Conservation (phyloP, 2,329 filamentous ascomycete genomes). For the Cordyceps militaris region DNA sequence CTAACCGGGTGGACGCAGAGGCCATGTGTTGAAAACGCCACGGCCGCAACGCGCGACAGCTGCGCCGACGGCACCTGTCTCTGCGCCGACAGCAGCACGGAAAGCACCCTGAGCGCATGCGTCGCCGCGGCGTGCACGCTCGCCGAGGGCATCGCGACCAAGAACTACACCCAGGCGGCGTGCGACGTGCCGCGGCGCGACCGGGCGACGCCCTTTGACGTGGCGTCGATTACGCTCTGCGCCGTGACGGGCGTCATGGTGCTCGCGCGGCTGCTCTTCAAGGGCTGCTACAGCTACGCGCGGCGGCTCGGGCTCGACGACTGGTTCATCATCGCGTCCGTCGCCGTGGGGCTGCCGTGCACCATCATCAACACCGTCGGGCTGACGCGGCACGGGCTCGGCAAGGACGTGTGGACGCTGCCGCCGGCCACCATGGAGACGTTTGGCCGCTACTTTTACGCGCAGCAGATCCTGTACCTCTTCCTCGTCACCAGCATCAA, state of each 20-base stretch:
- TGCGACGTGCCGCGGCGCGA: slow-evolving; percentile 25
- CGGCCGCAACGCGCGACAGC: neutral
- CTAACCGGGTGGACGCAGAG: neutral
- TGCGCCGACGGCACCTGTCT: slow-evolving; percentile 1
- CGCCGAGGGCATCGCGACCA: slow-evolving; percentile 11
- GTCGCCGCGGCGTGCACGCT: neutral
- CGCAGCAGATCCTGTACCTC: slow-evolving; percentile 40
- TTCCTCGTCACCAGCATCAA: slow-evolving; percentile 39
- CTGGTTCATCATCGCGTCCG: slow-evolving; percentile 25
- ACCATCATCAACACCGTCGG: slow-evolving; percentile 27
- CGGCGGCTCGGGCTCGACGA: slow-evolving; percentile 33
- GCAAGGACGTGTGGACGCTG: slow-evolving; percentile 46
- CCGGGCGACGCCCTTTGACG: slow-evolving; percentile 27
- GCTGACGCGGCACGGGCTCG: slow-evolving; percentile 35
- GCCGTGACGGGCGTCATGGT: slow-evolving; percentile 34
- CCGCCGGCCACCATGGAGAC: slow-evolving; percentile 32
- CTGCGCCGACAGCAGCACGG: neutral
- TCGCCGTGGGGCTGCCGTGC: slow-evolving; percentile 23
- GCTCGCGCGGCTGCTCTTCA: slow-evolving; percentile 33
- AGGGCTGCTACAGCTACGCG: slow-evolving; percentile 27
- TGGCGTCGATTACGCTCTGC: slow-evolving; percentile 27
- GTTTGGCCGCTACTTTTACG: slow-evolving; percentile 38
- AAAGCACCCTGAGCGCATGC: neutral
- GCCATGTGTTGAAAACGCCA: neutral
- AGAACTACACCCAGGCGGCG: slow-evolving; percentile 19